Evolutionary conservation across 768 basidiomycete species (phyloP).

Genomic region (Trametes elegans): DNA sequence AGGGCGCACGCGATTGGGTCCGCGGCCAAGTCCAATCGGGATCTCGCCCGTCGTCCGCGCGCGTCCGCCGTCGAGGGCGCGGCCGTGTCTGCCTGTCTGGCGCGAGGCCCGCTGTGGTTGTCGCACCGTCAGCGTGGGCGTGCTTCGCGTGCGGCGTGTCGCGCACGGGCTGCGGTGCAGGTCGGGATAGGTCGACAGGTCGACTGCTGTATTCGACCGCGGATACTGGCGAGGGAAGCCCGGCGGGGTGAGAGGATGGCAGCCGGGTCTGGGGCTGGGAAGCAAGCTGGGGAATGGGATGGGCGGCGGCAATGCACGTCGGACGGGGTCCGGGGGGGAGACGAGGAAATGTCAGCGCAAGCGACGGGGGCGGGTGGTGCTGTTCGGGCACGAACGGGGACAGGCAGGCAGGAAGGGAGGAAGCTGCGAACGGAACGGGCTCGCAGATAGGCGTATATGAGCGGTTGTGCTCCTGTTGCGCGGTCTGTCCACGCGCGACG

Average conservation of each 20-base stretch:
- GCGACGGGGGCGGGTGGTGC: background rate
- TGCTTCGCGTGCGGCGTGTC: no score
- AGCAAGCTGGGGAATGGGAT: background rate
- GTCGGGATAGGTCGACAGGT: no score
- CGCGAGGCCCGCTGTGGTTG: no score
- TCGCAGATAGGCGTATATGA: conserved; percentile 1
- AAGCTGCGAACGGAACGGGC: no score
- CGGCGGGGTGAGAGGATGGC: background rate
- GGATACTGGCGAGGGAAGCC: no score
- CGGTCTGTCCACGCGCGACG: no score
- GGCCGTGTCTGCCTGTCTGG: no score
- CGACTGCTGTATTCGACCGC: no score
- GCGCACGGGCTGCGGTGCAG: background rate
- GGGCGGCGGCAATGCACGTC: background rate
- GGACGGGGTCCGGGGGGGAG: background rate
- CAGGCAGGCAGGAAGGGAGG: background rate
- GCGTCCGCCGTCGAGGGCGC: no score
- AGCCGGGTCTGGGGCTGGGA: background rate
- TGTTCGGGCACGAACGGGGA: background rate
- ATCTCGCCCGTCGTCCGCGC: no score
- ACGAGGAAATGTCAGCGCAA: background rate
- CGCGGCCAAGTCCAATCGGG: background rate
- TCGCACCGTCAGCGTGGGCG: no score
- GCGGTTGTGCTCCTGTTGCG: conserved; percentile 1
- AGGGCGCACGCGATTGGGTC: background rate